Conservation (phyloP, 1,284 basidiomycete genomes). For the Leucoagaricus sp. region DNA sequence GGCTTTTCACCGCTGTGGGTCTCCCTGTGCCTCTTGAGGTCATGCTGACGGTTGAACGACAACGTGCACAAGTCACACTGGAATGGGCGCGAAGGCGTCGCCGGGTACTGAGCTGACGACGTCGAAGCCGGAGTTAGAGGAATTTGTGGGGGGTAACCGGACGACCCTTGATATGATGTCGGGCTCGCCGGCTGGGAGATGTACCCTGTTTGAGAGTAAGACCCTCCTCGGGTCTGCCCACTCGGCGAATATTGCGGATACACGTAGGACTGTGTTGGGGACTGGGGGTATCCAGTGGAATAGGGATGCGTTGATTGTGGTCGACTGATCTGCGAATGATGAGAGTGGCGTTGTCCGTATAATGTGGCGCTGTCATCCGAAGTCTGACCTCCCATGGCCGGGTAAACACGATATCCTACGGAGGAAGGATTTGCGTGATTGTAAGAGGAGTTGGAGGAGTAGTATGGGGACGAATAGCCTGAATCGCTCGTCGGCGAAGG, state of each 20-base stretch:
- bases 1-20: constrained; percentile 83
- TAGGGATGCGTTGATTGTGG: constrained; percentile 24
- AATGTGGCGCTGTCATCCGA: constrained; percentile 7
- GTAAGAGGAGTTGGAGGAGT: constrained; percentile 22
- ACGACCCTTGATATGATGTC: constrained; percentile 11
- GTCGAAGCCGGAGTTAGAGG: constrained; percentile 22
- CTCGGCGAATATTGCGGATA: constrained; percentile 20
- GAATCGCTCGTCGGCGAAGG: constrained; percentile 18
- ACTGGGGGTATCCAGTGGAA: constrained; percentile 17
- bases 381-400: constrained; percentile 19
- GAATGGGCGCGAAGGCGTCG: constrained; percentile 69
- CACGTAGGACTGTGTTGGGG: constrained; percentile 23
- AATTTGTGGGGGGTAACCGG: constrained; percentile 18
- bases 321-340: constrained; percentile 17
- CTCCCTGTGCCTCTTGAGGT: constrained; percentile 78
- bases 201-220: constrained; percentile 24
- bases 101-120: constrained; percentile 52
- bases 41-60: constrained; percentile 81
- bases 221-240: constrained; percentile 22
- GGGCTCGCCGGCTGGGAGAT: constrained; percentile 14
- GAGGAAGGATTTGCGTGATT: constrained; percentile 22
- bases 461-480: constrained; percentile 19
- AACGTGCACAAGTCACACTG: constrained; percentile 78
- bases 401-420: constrained; percentile 22
- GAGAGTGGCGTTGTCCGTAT: constrained; percentile 15